These are phyloP conservation scores for Heliamphora pulchella DNA, from an alignment of 179 eudicot species.

Conservation along the genomic window DNA sequence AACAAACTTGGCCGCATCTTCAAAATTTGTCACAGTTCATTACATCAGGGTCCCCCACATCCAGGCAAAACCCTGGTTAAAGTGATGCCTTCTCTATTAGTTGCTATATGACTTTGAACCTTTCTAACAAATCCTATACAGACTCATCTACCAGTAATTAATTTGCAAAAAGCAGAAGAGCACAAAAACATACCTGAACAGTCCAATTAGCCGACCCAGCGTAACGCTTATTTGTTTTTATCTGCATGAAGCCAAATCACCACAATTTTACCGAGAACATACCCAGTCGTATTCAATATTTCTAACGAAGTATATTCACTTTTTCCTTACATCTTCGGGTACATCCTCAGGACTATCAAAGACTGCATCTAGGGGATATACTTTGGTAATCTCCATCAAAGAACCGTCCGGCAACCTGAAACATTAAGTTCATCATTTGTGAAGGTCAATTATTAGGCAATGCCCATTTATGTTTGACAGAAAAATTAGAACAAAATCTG, in stretches of 20 bases:
- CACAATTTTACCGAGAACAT: neutral
- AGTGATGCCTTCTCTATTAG: neutral
- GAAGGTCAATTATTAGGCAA: neutral
- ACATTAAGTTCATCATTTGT: slow-evolving; percentile 18
- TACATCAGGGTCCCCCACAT: neutral
- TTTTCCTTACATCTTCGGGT: slow-evolving; percentile 78
- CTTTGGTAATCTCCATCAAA: slow-evolving; percentile 84
- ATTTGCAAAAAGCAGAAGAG: neutral
- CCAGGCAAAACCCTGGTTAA: neutral
- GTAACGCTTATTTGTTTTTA: slow-evolving; percentile 84
- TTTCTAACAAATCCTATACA: neutral
- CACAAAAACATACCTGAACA: slow-evolving; percentile 50
- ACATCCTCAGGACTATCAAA: slow-evolving; percentile 85
- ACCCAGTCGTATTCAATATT: neutral
- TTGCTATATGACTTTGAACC: neutral
- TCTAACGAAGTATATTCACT: neutral
- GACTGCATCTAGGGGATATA: slow-evolving; percentile 88
- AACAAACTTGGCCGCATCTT: too few relatives aligned
- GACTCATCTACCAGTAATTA: neutral
- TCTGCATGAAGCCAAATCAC: slow-evolving; percentile 39
- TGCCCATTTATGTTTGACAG: neutral
- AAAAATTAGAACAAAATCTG: slow-evolving; percentile 23
- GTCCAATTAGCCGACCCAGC: slow-evolving; percentile 93
- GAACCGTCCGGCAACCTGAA: slow-evolving; percentile 94
- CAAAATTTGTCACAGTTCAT: neutral